These are phyloP conservation scores for Physaria fendleri DNA, from an alignment of 345 rosid species.

Conservation along the genomic window DNA sequence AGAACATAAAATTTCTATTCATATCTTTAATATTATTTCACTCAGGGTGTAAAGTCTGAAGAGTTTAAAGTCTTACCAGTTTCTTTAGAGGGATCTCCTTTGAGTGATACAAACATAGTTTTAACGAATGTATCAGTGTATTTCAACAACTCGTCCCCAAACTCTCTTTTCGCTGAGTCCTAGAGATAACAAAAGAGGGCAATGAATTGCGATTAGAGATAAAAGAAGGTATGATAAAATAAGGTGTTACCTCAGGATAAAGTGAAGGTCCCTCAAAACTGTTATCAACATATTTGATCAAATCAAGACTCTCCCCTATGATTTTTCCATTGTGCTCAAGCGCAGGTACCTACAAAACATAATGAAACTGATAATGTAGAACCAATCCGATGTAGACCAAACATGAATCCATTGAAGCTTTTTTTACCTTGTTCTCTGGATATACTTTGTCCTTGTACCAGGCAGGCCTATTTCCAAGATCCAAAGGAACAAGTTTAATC, in stretches of 20 bases:
- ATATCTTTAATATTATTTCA: not conserved
- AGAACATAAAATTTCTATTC: not conserved
- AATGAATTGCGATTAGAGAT: not conserved
- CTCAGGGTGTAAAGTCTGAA: not conserved
- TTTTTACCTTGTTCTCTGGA: slow-evolving; percentile 66
- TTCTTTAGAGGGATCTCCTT: slow-evolving; percentile 52
- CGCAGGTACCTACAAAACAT: slow-evolving; percentile 58
- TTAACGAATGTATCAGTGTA: slow-evolving; percentile 48
- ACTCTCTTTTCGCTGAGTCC: slow-evolving; percentile 65
- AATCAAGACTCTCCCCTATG: slow-evolving; percentile 82
- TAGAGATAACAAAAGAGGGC: slow-evolving; percentile 22
- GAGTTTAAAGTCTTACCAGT: slow-evolving; percentile 37
- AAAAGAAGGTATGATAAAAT: not conserved
- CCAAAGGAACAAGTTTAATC: slow-evolving; percentile 71
- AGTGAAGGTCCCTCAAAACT: slow-evolving; percentile 86
- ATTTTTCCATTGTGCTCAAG: slow-evolving; percentile 87
- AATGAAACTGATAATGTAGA: too few relatives aligned
- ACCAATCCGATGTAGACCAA: too few relatives aligned
- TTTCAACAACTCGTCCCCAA: slow-evolving; percentile 57
- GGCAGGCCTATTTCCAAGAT: slow-evolving; percentile 68
- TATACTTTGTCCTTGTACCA: slow-evolving; percentile 91
- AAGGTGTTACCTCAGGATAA: slow-evolving; percentile 45
- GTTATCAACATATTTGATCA: slow-evolving; percentile 66
- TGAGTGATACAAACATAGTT: slow-evolving; percentile 41
- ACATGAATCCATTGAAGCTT: too few relatives aligned